A percentile compares a stretch with the other conserved stretches of the same genome.
These are phyloP conservation scores for Lyophyllum shimeji DNA, from an alignment of 768 basidiomycete genomes.

Conservation along the genomic window DNA sequence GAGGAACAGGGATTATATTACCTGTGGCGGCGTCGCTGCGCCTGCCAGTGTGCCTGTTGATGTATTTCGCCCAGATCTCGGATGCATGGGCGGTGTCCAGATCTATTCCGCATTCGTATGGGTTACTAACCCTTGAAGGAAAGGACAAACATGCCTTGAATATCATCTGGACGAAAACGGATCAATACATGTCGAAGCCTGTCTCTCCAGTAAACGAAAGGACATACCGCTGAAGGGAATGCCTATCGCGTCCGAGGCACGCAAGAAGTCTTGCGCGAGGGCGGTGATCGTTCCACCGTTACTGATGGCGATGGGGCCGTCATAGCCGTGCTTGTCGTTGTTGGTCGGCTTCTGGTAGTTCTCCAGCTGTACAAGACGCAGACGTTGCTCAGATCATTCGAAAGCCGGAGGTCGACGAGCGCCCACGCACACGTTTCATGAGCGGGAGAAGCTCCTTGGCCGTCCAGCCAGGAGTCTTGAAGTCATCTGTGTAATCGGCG, in stretches of 20 bases:
- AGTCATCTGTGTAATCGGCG: constrained; percentile 51
- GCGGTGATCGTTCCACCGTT: constrained; percentile 65
- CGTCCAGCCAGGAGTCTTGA: constrained; percentile 70
- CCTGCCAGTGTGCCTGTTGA: constrained; percentile 71
- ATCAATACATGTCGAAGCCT: neutral
- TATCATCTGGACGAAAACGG: constrained; percentile 51
- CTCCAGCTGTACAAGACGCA: constrained; percentile 47
- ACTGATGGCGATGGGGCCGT: constrained; percentile 73
- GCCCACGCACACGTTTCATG: constrained; percentile 58
- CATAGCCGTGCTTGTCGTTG: constrained; percentile 68
- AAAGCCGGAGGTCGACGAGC: neutral
- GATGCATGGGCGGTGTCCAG: constrained; percentile 58
- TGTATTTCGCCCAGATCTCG: constrained; percentile 78
- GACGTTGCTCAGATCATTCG: neutral
- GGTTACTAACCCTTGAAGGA: neutral
- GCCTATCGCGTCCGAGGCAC: constrained; percentile 59
- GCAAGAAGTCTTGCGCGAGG: constrained; percentile 68
- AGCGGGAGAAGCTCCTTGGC: constrained; percentile 66
- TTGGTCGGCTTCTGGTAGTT: constrained; percentile 75
- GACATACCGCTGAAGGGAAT: constrained; percentile 63
- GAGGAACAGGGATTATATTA: constrained; percentile 15
- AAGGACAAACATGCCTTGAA: constrained; percentile 42
- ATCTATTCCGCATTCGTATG: constrained; percentile 32
- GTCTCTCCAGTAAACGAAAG: neutral
- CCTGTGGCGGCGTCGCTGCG: constrained; percentile 72